These are phyloP conservation scores for Fusarium coffeatum DNA, from an alignment of 2,329 filamentous ascomycete species.

Conservation along the genomic window DNA sequence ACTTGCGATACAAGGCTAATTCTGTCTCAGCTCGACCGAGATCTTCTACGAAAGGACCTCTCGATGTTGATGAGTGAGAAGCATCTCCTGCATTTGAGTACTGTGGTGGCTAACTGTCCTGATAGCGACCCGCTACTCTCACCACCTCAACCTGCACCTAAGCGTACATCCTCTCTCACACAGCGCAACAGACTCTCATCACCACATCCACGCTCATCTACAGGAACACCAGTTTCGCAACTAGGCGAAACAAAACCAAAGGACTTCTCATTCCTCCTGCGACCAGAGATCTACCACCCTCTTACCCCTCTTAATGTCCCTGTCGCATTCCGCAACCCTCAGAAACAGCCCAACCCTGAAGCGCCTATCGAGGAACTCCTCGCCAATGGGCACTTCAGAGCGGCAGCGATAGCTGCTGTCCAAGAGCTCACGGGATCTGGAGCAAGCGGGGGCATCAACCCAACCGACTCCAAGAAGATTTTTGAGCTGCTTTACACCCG, in stretches of 20 bases:
- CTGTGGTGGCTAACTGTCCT: conserved; percentile 3
- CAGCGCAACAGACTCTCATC: conserved; percentile 43
- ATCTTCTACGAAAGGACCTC: conserved; percentile 80
- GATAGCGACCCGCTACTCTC: conserved; percentile 47
- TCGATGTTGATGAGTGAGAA: conserved; percentile 80
- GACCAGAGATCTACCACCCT: conserved; percentile 84
- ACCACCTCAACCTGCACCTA: conserved; percentile 47
- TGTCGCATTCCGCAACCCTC: conserved; percentile 74
- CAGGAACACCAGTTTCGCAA: conserved; percentile 46
- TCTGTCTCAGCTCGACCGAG: conserved; percentile 66
- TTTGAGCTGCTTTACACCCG: conserved; percentile 84
- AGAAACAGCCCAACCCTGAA: conserved; percentile 70
- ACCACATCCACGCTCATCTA: conserved; percentile 41
- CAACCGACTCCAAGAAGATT: conserved; percentile 72
- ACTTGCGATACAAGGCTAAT: conserved; percentile 26
- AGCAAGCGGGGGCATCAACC: conserved; percentile 57
- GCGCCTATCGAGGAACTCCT: conserved; percentile 77
- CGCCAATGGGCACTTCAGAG: conserved; percentile 79
- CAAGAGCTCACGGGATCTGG: conserved; percentile 67
- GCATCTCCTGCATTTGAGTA: background rate
- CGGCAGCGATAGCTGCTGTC: conserved; percentile 76
- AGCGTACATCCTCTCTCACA: conserved; percentile 19
- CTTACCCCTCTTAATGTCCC: conserved; percentile 73
- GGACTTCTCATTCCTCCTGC: conserved; percentile 84
- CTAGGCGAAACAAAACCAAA: conserved; percentile 57